phyloP scores from a whole-genome alignment of 306 rosid species.

The Cicer cuneatum region DNA sequence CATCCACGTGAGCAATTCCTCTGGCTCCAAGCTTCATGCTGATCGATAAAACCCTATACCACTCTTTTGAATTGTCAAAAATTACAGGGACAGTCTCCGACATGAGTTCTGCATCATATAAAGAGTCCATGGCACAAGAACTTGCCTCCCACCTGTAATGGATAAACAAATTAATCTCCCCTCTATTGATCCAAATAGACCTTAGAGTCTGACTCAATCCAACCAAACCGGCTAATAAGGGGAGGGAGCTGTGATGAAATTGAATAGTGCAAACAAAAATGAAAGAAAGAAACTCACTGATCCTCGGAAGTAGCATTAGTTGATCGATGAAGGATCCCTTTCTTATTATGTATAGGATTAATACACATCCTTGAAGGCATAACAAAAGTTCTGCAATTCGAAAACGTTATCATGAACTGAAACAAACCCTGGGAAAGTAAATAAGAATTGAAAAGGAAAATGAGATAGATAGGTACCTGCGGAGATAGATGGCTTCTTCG shows the following conservation, averaged over 20 bases:
- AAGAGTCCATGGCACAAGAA: constrained; percentile 88
- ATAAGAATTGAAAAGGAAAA: neutral
- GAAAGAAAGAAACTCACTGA: constrained; percentile 50
- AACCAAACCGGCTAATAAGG: too few species aligned
- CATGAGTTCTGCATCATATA: constrained; percentile 77
- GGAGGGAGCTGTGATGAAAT: neutral
- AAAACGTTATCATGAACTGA: neutral
- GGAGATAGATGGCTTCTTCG: constrained; percentile 84
- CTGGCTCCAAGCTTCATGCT: constrained; percentile 85
- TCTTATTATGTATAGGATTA: constrained; percentile 88
- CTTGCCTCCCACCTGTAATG: constrained; percentile 73
- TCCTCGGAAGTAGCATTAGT: constrained; percentile 67
- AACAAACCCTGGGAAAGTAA: neutral
- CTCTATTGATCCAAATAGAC: too few species aligned
- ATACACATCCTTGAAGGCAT: constrained; percentile 97
- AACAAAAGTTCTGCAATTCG: constrained; percentile 77
- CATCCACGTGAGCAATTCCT: constrained; percentile 72
- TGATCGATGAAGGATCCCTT: constrained; percentile 77
- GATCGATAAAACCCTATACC: constrained; percentile 73
- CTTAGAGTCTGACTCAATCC: too few species aligned
- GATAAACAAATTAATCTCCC: constrained; percentile 16
- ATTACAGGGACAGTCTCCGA: constrained; percentile 80
- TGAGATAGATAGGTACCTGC: constrained; percentile 35
- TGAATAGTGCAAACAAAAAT: neutral
- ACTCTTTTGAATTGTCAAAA: constrained; percentile 83